phyloP scores from a whole-genome alignment of 257 asterid species.

The Ilex asprella region DNA sequence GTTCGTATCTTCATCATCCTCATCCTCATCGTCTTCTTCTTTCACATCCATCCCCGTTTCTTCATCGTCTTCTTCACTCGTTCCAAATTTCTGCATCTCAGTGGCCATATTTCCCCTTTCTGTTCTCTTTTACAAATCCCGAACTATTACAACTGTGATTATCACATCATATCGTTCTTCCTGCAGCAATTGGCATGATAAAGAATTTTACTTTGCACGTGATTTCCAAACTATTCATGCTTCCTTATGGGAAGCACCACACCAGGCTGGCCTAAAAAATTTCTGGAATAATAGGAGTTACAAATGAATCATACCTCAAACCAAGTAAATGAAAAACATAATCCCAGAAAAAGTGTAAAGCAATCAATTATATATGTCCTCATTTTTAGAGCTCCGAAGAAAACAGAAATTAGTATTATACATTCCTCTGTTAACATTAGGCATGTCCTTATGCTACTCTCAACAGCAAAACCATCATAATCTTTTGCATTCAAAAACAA shows the following conservation, averaged over 20 bases:
- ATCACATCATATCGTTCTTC: neutral
- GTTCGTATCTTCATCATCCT: slow-evolving; percentile 61
- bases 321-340: too few species aligned
- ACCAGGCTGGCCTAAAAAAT: neutral
- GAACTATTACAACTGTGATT: neutral
- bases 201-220: neutral
- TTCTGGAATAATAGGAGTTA: neutral
- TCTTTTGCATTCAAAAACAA: too few species aligned
- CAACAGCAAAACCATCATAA: neutral
- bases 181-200: neutral
- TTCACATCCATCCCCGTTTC: slow-evolving; percentile 95
- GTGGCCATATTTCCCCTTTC: slow-evolving; percentile 36
- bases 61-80: slow-evolving; percentile 85
- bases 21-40: slow-evolving; percentile 84
- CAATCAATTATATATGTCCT: too few species aligned
- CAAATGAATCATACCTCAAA: neutral
- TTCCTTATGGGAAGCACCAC: neutral
- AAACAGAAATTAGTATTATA: too few species aligned
- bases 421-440: neutral
- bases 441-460: neutral
- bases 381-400: too few species aligned
- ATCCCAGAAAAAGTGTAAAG: too few species aligned
- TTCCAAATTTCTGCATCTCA: slow-evolving; percentile 68
- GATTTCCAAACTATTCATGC: neutral
- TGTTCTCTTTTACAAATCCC: slow-evolving; percentile 8